These are phyloP conservation scores for Wickerhamomyces xylosicus DNA, from an alignment of 805 yeast genomes.

Conservation along the genomic window DNA sequence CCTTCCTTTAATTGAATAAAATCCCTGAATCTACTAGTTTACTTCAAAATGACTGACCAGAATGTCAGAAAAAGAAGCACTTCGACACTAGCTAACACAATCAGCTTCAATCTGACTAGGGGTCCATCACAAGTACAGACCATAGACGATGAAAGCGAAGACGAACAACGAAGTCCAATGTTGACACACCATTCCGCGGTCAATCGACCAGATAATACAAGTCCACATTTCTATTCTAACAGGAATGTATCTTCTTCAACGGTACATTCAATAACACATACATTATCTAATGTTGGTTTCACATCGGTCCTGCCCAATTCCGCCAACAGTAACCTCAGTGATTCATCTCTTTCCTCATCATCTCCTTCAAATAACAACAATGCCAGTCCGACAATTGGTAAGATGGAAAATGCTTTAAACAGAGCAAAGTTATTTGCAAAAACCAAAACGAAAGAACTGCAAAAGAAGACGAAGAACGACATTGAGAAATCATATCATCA, in stretches of 20 bases:
- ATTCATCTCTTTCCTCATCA: background rate
- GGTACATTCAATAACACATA: slow-evolving; percentile 14
- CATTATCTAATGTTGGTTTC: slow-evolving; percentile 19
- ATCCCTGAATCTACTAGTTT: too few relatives aligned
- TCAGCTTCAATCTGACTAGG: slow-evolving; percentile 18
- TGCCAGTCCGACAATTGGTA: slow-evolving; percentile 9
- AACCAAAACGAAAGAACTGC: slow-evolving; percentile 17
- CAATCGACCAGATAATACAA: background rate
- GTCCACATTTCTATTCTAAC: slow-evolving; percentile 8
- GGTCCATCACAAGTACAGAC: background rate
- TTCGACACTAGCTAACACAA: slow-evolving; percentile 18
- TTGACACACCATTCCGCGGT: background rate
- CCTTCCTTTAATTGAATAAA: too few relatives aligned
- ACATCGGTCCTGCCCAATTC: slow-evolving; percentile 11
- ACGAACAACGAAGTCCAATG: background rate
- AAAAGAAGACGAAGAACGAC: slow-evolving; percentile 8
- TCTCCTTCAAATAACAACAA: too few relatives aligned
- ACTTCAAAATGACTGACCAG: background rate
- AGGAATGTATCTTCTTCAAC: slow-evolving; percentile 17
- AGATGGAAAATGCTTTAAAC: slow-evolving; percentile 13
- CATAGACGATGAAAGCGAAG: slow-evolving; percentile 1
- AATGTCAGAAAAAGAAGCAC: slow-evolving; percentile 15
- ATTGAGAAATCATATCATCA: slow-evolving; percentile 3
- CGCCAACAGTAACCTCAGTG: background rate
- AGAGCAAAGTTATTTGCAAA: slow-evolving; percentile 19